phyloP scores from a whole-genome alignment of 2,329 filamentous ascomycete species.

The Phialophora verrucosa region DNA sequence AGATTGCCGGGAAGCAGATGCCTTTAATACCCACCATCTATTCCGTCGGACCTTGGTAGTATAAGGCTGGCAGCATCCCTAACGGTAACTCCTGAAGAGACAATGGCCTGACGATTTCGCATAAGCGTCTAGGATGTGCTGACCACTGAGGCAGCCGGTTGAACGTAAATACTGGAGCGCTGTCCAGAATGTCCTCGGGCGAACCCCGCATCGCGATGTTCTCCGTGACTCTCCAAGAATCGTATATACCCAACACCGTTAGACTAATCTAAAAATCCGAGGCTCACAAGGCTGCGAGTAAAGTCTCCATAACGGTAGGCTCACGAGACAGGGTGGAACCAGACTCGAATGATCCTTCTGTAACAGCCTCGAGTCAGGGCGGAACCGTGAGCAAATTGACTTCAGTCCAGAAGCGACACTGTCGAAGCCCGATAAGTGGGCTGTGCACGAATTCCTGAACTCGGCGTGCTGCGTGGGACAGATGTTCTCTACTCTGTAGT shows the following conservation, averaged over 20 bases:
- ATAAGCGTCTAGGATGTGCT: not conserved
- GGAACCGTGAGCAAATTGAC: not conserved
- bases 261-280: not conserved
- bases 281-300: constrained; percentile 11
- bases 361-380: not conserved
- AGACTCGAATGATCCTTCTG: not conserved
- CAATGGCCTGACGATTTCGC: not conserved
- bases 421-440: not conserved
- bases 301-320: not conserved
- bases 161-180: not conserved
- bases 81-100: not conserved
- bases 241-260: not conserved
- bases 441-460: not conserved
- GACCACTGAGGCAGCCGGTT: not conserved
- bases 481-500: not conserved
- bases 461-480: not conserved
- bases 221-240: not conserved
- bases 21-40: not conserved
- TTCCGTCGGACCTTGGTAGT: constrained; percentile 7
- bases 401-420: not conserved
- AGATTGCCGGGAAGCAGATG: not conserved
- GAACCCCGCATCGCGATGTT: constrained; percentile 14
- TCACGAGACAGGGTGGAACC: not conserved
- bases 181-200: constrained; percentile 4
- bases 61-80: constrained; percentile 3